Evolutionary conservation across 2,329 filamentous ascomycete genomes (phyloP).

Genomic region (Dothiorella sarmentorum): DNA sequence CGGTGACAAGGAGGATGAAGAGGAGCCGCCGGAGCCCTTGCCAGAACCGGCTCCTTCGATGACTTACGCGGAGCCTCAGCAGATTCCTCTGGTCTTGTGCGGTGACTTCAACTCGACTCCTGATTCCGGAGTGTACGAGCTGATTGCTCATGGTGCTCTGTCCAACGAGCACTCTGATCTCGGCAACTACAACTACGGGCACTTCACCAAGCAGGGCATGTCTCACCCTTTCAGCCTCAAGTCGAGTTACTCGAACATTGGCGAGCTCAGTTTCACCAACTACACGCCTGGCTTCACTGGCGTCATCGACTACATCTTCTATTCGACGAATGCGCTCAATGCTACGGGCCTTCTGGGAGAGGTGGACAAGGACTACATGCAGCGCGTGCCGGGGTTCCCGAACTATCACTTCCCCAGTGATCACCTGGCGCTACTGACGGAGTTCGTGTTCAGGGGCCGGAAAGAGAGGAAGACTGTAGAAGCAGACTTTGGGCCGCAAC

Average conservation of each 20-base stretch:
- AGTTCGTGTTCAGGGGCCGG: constrained; percentile 83
- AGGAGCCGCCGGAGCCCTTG: constrained; percentile 48
- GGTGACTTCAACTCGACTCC: constrained; percentile 93
- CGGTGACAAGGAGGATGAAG: constrained; percentile 49
- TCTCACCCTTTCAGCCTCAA: constrained; percentile 91
- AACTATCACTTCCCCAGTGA: constrained; percentile 94
- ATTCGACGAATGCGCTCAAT: constrained; percentile 84
- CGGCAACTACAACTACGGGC: constrained; percentile 78
- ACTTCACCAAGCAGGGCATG: constrained; percentile 88
- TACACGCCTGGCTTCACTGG: constrained; percentile 92
- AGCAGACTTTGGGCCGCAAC: constrained; percentile 37
- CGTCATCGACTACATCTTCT: constrained; percentile 97
- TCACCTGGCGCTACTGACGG: constrained; percentile 83
- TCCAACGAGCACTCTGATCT: constrained; percentile 77
- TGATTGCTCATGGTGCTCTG: constrained; percentile 77
- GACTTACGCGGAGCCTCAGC: constrained; percentile 79
- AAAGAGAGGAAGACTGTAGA: constrained; percentile 62
- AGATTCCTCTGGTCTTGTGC: constrained; percentile 87
- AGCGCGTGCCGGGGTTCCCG: constrained; percentile 84
- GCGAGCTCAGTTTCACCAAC: constrained; percentile 90
- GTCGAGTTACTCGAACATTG: constrained; percentile 80
- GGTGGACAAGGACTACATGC: constrained; percentile 79
- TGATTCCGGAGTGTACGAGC: constrained; percentile 85
- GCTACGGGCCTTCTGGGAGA: constrained; percentile 81
- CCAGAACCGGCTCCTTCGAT: constrained; percentile 74